Percentiles rank a stretch among this genome's conserved stretches.
These are phyloP conservation scores for Macrophomina pseudophaseolina DNA, from an alignment of 2,329 filamentous ascomycete species.

Conservation along the genomic window DNA sequence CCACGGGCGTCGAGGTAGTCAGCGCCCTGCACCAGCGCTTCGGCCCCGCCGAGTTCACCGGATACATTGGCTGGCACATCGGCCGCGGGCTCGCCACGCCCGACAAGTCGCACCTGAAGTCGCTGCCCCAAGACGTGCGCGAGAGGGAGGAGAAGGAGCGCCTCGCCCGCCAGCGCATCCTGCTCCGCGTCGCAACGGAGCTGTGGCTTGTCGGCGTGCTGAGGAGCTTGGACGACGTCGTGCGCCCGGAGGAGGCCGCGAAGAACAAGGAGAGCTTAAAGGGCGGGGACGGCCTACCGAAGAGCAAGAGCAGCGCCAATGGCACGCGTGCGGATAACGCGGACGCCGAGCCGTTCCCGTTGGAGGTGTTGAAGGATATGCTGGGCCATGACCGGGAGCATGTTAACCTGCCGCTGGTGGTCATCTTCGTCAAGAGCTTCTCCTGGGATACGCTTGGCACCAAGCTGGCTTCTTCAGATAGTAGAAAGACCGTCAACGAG, in stretches of 20 bases:
- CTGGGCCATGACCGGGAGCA: constrained; percentile 94
- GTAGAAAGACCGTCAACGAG: constrained; percentile 82
- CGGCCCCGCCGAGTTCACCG: constrained; percentile 86
- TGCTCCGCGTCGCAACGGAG: constrained; percentile 90
- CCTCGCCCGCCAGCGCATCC: constrained; percentile 79
- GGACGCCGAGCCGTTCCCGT: constrained; percentile 86
- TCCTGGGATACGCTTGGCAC: constrained; percentile 93
- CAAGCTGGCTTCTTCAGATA: constrained; percentile 71
- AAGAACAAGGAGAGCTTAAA: constrained; percentile 63
- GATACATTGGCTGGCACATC: constrained; percentile 88
- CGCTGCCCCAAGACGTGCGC: constrained; percentile 76
- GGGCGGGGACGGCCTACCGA: constrained; percentile 60
- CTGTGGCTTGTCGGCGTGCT: constrained; percentile 92
- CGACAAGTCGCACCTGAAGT: constrained; percentile 83
- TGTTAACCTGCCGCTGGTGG: constrained; percentile 84
- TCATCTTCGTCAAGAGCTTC: constrained; percentile 95
- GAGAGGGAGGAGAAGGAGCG: constrained; percentile 97
- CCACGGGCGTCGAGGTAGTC: constrained; percentile 88
- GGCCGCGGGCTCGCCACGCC: constrained; percentile 90
- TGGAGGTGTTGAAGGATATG: constrained; percentile 97
- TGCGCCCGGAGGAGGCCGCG: constrained; percentile 68
- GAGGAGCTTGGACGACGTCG: constrained; percentile 75
- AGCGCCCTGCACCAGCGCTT: constrained; percentile 97
- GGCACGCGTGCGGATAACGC: constrained; percentile 62
- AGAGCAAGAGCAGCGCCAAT: constrained; percentile 65